These are phyloP conservation scores for Neonectria sp. DNA, from an alignment of 2,329 filamentous ascomycete genomes.

Conservation along the genomic window DNA sequence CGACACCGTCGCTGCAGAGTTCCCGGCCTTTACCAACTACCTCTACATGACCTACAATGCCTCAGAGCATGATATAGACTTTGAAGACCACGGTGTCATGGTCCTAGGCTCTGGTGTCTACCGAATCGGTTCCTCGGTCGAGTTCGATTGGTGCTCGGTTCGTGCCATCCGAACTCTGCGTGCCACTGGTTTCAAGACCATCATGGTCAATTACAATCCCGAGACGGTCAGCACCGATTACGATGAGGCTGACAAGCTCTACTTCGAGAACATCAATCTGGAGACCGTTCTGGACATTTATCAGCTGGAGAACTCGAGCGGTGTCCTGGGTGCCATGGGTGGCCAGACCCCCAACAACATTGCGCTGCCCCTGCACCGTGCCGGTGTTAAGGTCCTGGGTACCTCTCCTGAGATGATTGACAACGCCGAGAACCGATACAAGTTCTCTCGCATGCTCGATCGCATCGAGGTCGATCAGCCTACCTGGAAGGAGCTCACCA, in stretches of 20 bases:
- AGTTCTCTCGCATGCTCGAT: slow-evolving; percentile 98
- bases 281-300: slow-evolving; percentile 96
- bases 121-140: slow-evolving; percentile 96
- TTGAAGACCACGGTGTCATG: slow-evolving; percentile 95
- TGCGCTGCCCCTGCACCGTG: slow-evolving; percentile 87
- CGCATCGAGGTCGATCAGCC: slow-evolving; percentile 96
- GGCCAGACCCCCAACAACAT: slow-evolving; percentile 99
- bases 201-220: slow-evolving; percentile 96
- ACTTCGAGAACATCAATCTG: slow-evolving; percentile 95
- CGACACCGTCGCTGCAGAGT: slow-evolving; percentile 97
- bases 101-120: slow-evolving; percentile 97
- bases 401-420: slow-evolving; percentile 99
- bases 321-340: slow-evolving; percentile 95
- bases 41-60: slow-evolving; percentile 97
- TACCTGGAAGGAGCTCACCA: slow-evolving; percentile 97
- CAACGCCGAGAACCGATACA: slow-evolving; percentile 96
- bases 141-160: slow-evolving; percentile 99
- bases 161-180: slow-evolving; percentile 92
- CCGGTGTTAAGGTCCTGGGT: slow-evolving; percentile 92
- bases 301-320: slow-evolving; percentile 84
- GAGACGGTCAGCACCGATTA: slow-evolving; percentile 94
- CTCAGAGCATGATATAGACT: slow-evolving; percentile 84
- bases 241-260: slow-evolving; percentile 93
- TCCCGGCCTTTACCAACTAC: slow-evolving; percentile 95
- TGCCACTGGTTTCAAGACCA: slow-evolving; percentile 88